These are phyloP conservation scores for Cordyceps javanica DNA, from an alignment of 2,329 filamentous ascomycete genomes.

Conservation along the genomic window DNA sequence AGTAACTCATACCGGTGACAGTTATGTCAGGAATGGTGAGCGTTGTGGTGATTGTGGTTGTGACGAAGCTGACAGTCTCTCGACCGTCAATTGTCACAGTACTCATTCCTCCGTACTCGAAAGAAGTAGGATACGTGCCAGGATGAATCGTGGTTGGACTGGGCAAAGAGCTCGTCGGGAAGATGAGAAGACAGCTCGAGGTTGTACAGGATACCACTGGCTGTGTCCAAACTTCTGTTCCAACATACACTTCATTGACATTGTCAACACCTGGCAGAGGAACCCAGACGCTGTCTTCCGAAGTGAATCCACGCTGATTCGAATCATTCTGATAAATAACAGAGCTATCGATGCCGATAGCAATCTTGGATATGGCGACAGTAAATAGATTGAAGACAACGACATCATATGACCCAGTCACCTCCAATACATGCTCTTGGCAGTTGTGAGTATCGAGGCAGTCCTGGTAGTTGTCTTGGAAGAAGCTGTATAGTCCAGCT, in stretches of 20 bases:
- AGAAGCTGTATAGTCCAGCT: conserved; percentile 53
- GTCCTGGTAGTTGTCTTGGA: conserved; percentile 48
- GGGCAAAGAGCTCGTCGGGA: conserved; percentile 18
- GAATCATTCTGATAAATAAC: conserved; percentile 15
- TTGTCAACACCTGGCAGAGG: conserved; percentile 18
- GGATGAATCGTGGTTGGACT: conserved; percentile 15
- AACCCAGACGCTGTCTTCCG: conserved; percentile 22
- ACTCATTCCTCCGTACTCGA: conserved; percentile 16
- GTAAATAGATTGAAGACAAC: conserved; percentile 13
- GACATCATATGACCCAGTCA: conserved; percentile 14
- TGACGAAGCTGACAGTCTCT: not conserved
- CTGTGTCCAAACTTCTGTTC: conserved; percentile 12
- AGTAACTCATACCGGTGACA: conserved; percentile 15
- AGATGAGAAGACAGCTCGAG: conserved; percentile 18
- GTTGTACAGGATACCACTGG: conserved; percentile 14
- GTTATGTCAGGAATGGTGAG: conserved; percentile 15
- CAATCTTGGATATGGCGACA: conserved; percentile 11
- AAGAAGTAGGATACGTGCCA: conserved; percentile 16
- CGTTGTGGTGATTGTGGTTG: conserved; percentile 13
- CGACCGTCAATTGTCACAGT: not conserved
- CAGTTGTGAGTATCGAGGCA: conserved; percentile 42
- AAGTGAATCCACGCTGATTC: conserved; percentile 20
- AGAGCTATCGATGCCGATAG: conserved; percentile 12
- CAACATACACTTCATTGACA: conserved; percentile 19
- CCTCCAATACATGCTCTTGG: too few species aligned